phyloP scores from a whole-genome alignment of 805 yeast species.

The Cyberlindnera xishuangbannaensis region DNA sequence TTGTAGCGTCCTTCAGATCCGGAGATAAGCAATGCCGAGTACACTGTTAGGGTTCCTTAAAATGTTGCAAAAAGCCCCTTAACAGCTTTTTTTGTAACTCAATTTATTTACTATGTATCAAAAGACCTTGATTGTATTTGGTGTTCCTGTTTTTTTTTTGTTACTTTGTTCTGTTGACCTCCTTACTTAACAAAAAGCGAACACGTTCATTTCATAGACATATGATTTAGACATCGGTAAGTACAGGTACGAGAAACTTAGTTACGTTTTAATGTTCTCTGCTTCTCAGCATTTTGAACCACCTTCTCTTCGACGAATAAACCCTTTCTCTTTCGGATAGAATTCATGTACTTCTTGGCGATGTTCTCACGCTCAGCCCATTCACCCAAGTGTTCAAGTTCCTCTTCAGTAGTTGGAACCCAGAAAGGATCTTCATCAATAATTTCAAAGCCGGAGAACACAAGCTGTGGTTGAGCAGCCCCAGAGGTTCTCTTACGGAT shows the following conservation, averaged over 20 bases:
- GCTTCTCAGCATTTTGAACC: slow-evolving; percentile 89
- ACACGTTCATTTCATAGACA: too few relatives aligned
- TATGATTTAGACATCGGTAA: too few relatives aligned
- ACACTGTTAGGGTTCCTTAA: too few relatives aligned
- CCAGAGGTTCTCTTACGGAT: slow-evolving; percentile 91
- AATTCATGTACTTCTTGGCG: slow-evolving; percentile 82
- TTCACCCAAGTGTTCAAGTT: slow-evolving; percentile 88
- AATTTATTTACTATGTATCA: too few relatives aligned
- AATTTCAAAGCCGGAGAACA: slow-evolving; percentile 81
- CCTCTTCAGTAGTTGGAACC: slow-evolving; percentile 98
- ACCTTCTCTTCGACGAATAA: slow-evolving; percentile 85
- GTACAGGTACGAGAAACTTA: slow-evolving; percentile 23
- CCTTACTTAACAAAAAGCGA: too few relatives aligned
- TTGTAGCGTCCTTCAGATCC: too few relatives aligned
- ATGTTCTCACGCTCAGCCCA: slow-evolving; percentile 87
- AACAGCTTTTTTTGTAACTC: too few relatives aligned
- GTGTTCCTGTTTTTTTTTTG: too few relatives aligned
- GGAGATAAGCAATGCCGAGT: too few relatives aligned
- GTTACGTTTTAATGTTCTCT: slow-evolving; percentile 77
- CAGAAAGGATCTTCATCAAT: slow-evolving; percentile 95
- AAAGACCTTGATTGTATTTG: too few relatives aligned
- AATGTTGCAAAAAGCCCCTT: too few relatives aligned
- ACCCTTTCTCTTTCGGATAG: slow-evolving; percentile 81
- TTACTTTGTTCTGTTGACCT: too few relatives aligned
- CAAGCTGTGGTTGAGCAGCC: slow-evolving; percentile 93